Evolutionary conservation across 441 rosid species (phyloP).

Genomic region (Metrosideros polymorpha): DNA sequence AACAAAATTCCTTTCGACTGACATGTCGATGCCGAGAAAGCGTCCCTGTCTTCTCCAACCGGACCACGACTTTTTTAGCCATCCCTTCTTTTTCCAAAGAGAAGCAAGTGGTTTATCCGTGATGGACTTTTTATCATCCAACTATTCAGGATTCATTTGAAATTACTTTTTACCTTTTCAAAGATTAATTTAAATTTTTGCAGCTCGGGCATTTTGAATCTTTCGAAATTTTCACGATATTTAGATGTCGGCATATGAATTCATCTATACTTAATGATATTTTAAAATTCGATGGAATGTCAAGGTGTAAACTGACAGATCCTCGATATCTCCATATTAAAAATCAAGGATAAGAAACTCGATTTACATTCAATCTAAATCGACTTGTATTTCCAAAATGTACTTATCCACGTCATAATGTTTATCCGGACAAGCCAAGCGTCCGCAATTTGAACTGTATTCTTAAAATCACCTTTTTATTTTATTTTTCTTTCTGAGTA

Average conservation of each 20-base stretch:
- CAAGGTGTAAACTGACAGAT: neutral
- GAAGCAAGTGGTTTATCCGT: neutral
- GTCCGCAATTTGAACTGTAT: too few relatives aligned
- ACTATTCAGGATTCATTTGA: too few relatives aligned
- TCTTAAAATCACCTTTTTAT: too few relatives aligned
- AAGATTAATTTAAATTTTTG: neutral
- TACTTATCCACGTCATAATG: too few relatives aligned
- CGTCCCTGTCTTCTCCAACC: neutral
- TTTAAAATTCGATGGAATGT: neutral
- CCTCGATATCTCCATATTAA: neutral
- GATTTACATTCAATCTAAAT: neutral
- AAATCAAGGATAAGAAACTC: too few relatives aligned
- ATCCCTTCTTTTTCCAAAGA: neutral
- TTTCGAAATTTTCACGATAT: rapidly evolving
- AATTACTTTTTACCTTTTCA: neutral
- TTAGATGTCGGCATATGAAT: neutral
- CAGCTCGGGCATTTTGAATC: neutral
- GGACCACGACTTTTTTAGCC: neutral
- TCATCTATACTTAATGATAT: too few relatives aligned
- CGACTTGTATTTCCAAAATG: too few relatives aligned
- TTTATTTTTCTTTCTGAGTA: too few relatives aligned
- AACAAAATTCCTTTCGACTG: neutral
- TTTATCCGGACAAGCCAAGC: too few relatives aligned
- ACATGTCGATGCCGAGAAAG: neutral
- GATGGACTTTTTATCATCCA: too few relatives aligned